Percentiles rank a stretch among this genome's conserved stretches.
phyloP scores from a whole-genome alignment of 306 rosid genomes.

The Prunus padus region DNA sequence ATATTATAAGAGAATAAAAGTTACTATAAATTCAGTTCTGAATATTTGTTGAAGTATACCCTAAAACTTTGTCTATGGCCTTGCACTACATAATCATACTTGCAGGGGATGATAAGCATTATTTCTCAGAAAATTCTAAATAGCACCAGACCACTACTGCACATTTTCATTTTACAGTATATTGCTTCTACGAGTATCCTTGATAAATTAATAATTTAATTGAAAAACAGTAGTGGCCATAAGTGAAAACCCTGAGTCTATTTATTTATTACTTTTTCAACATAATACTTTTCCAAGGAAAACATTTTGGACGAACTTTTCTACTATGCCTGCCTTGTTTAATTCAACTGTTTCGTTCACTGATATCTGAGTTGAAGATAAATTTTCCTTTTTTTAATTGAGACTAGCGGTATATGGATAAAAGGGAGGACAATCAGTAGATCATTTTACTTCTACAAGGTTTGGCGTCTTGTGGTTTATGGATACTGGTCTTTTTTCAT shows the following conservation, averaged over 20 bases:
- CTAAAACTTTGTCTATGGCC: background rate
- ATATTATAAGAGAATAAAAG: too few species aligned
- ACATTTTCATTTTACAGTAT: too few species aligned
- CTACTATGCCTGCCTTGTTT: background rate
- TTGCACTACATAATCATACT: background rate
- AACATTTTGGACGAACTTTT: background rate
- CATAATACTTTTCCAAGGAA: background rate
- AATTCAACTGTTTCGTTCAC: background rate
- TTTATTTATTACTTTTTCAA: background rate
- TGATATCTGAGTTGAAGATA: background rate
- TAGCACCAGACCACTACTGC: too few species aligned
- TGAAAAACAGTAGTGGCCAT: background rate
- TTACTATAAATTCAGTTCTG: background rate
- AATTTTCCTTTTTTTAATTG: background rate
- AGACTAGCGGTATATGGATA: background rate
- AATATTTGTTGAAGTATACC: background rate
- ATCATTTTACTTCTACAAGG: background rate
- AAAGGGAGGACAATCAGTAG: background rate
- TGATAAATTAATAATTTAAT: background rate
- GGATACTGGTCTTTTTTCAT: background rate
- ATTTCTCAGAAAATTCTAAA: background rate
- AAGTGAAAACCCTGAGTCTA: background rate
- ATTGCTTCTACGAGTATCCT: background rate
- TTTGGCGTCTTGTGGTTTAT: background rate
- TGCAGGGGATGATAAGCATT: background rate